These are phyloP conservation scores for Vitis hybrid DNA, from an alignment of 177 flowering plant genomes.

Conservation along the genomic window DNA sequence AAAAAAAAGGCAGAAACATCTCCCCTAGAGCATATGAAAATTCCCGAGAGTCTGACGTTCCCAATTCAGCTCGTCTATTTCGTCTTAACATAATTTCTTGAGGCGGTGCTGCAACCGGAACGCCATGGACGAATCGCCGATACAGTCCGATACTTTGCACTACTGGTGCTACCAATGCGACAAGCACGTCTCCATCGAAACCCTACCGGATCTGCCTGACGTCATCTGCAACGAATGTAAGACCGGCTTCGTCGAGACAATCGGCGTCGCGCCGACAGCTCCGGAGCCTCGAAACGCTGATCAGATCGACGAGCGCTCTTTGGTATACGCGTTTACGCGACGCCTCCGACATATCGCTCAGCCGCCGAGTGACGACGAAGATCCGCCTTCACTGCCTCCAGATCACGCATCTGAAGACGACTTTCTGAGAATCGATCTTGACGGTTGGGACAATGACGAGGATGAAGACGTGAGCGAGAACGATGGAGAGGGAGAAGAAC, in stretches of 20 bases:
- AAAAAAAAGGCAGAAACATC: no score
- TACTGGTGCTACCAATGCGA: constrained; percentile 85
- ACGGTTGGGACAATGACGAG: constrained; percentile 56
- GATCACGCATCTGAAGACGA: constrained; percentile 44
- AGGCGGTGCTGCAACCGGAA: no score
- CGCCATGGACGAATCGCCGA: constrained; percentile 8
- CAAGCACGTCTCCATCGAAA: constrained; percentile 68
- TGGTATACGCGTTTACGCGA: constrained; percentile 58
- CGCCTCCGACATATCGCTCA: constrained; percentile 60
- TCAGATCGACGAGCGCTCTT: constrained; percentile 34
- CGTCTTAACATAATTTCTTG: no score
- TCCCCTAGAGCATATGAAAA: no score
- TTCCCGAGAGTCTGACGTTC: no score
- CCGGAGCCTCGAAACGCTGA: constrained; percentile 18
- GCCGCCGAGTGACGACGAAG: constrained; percentile 52
- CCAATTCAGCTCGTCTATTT: no score
- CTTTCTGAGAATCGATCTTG: constrained; percentile 69
- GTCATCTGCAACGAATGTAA: constrained; percentile 73
- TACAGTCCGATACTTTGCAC: constrained; percentile 16
- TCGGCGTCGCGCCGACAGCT: constrained; percentile 23
- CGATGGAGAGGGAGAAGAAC: constrained; percentile 19
- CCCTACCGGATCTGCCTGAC: constrained; percentile 48
- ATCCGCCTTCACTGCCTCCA: constrained; percentile 31
- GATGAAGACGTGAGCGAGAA: constrained; percentile 21
- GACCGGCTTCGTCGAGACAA: constrained; percentile 71